phyloP scores from a whole-genome alignment of 768 basidiomycete genomes.

The Suillus luteus region DNA sequence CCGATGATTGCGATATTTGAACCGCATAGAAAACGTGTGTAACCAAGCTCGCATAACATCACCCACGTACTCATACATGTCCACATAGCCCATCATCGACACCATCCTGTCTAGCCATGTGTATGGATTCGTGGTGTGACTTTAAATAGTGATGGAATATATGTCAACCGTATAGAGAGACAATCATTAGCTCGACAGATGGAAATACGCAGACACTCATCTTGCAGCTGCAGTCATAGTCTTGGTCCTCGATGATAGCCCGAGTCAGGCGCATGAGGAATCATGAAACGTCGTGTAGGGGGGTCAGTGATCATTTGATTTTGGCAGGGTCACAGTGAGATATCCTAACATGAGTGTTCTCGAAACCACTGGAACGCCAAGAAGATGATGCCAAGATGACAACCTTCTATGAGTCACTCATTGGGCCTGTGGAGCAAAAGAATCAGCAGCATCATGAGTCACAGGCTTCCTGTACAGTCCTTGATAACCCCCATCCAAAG shows the following conservation, averaged over 20 bases:
- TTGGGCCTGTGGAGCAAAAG: background rate
- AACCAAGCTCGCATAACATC: background rate
- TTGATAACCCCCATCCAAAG: background rate
- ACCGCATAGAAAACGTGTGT: background rate
- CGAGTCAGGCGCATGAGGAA: no score
- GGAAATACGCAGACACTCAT: slow-evolving; percentile 38
- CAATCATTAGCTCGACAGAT: background rate
- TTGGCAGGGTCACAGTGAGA: no score
- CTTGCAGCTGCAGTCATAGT: slow-evolving; percentile 99
- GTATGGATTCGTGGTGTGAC: background rate
- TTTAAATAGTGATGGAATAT: background rate
- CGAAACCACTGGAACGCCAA: no score
- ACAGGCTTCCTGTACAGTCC: background rate
- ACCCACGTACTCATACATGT: background rate
- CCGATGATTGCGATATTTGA: background rate
- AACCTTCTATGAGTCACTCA: background rate
- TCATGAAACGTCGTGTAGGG: no score
- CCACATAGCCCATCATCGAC: background rate
- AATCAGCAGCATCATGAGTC: background rate
- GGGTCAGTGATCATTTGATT: no score
- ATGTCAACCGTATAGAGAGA: background rate
- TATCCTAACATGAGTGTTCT: no score
- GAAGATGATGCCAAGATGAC: background rate
- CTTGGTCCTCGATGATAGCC: no score
- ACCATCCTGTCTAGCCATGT: background rate